Evolutionary conservation across 768 basidiomycete species (phyloP).

Genomic region (Tricholoma furcatifolium): DNA sequence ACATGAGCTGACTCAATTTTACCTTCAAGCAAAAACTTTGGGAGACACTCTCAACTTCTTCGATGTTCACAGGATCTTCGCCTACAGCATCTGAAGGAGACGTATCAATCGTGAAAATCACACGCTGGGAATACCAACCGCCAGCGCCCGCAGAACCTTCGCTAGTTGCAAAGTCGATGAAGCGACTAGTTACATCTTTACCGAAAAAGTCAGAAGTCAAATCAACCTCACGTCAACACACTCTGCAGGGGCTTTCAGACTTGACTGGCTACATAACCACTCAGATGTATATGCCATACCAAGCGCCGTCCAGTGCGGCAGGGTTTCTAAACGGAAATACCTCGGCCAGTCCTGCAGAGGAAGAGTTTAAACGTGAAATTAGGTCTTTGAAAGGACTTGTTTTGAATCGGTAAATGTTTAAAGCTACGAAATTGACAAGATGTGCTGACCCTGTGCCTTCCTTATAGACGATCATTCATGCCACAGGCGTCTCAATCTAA

Average conservation of each 20-base stretch:
- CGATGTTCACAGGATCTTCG: constrained; percentile 46
- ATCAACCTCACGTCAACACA: constrained; percentile 51
- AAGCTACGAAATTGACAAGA: neutral
- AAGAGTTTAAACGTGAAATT: constrained; percentile 73
- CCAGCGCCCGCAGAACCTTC: constrained; percentile 34
- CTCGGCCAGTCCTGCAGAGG: constrained; percentile 45
- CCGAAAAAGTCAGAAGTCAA: constrained; percentile 30
- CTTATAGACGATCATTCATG: constrained; percentile 40
- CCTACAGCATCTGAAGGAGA: constrained; percentile 17
- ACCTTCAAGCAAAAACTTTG: constrained; percentile 49
- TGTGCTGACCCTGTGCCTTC: neutral
- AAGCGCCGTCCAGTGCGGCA: constrained; percentile 25
- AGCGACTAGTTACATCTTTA: constrained; percentile 33
- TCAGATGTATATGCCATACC: constrained; percentile 61
- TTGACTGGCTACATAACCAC: constrained; percentile 80
- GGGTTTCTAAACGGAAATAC: constrained; percentile 26
- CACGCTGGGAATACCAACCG: constrained; percentile 40
- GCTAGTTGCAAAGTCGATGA: constrained; percentile 36
- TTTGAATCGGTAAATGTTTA: constrained; percentile 57
- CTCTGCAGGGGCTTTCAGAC: constrained; percentile 64
- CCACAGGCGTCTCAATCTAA: constrained; percentile 25
- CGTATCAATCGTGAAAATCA: constrained; percentile 19
- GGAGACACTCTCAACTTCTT: constrained; percentile 54
- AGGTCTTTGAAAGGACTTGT: constrained; percentile 77
- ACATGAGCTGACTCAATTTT: neutral